phyloP scores from a whole-genome alignment of 768 basidiomycete species.

The Clitopilus passeckerianus region DNA sequence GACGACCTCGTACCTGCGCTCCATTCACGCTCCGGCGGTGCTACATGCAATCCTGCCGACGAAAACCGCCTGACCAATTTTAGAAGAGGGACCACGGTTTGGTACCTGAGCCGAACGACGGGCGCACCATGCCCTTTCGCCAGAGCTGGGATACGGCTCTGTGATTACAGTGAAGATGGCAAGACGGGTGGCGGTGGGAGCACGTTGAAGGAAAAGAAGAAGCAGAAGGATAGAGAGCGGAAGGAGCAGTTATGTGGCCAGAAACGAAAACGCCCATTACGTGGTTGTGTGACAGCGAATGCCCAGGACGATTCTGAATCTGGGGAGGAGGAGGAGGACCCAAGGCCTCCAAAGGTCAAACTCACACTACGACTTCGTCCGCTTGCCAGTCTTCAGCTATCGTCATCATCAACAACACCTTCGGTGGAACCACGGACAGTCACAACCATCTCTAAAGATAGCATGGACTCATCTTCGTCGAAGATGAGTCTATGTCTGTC shows the following conservation, averaged over 20 bases:
- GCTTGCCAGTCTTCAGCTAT: conserved; percentile 20
- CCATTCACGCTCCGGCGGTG: conserved; percentile 66
- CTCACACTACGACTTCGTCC: conserved; percentile 64
- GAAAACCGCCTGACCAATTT: conserved; percentile 63
- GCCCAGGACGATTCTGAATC: conserved; percentile 28
- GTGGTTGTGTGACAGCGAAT: conserved; percentile 24
- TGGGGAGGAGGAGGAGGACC: conserved; percentile 27
- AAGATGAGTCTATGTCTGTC: conserved; percentile 40
- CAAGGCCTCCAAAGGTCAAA: conserved; percentile 62
- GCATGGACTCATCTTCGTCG: conserved; percentile 26
- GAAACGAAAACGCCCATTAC: conserved; percentile 39
- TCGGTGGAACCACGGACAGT: conserved; percentile 13
- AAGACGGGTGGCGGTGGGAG: conserved; percentile 21
- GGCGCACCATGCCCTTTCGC: conserved; percentile 76
- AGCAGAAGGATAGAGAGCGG: conserved; percentile 19
- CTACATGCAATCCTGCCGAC: conserved; percentile 35
- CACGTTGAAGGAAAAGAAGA: conserved; percentile 19
- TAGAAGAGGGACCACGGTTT: conserved; percentile 73
- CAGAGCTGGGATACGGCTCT: conserved; percentile 66
- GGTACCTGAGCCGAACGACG: conserved; percentile 74
- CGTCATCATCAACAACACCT: conserved; percentile 18
- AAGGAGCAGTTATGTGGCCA: conserved; percentile 26
- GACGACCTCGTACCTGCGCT: conserved; percentile 72
- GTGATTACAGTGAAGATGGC: conserved; percentile 56
- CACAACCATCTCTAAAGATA: conserved; percentile 38